Percentiles rank a stretch among this genome's conserved stretches.
phyloP scores from a whole-genome alignment of 2,329 filamentous ascomycete species.

The Arthrobotrys megalospora region DNA sequence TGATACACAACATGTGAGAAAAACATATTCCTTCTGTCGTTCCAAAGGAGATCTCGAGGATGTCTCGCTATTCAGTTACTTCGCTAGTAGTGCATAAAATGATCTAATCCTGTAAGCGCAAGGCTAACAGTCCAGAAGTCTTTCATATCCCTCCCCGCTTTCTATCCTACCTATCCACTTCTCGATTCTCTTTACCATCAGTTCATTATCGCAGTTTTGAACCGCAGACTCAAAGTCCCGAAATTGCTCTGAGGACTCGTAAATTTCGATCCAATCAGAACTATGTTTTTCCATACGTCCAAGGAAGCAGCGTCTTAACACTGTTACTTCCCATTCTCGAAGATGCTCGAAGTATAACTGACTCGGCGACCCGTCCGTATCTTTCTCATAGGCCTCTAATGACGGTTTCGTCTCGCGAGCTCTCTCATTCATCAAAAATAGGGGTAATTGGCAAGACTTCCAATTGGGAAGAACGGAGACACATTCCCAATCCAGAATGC shows the following conservation, averaged over 20 bases:
- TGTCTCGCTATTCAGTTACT: no score
- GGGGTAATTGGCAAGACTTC: constrained; percentile 66
- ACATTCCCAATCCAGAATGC: constrained; percentile 69
- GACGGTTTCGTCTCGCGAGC: not conserved
- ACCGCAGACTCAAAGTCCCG: constrained; percentile 67
- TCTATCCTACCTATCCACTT: not conserved
- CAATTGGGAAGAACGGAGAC: constrained; percentile 68
- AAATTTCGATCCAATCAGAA: constrained; percentile 65
- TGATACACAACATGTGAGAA: no score
- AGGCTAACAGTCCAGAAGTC: not conserved
- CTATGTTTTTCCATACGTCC: constrained; percentile 65
- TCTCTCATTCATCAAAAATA: constrained; percentile 65
- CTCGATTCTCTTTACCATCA: not conserved
- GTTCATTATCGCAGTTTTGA: constrained; percentile 49
- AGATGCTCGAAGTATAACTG: constrained; percentile 68
- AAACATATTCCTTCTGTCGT: no score
- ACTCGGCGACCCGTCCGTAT: not conserved
- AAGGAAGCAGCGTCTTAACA: constrained; percentile 66
- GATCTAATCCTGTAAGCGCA: no score
- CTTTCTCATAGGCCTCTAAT: not conserved
- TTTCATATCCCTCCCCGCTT: not conserved
- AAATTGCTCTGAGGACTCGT: constrained; percentile 64
- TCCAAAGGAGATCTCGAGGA: no score
- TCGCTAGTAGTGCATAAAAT: no score
- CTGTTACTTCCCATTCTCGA: constrained; percentile 68